A percentile compares a stretch with the other conserved stretches of the same genome.
Evolutionary conservation across 2,329 filamentous ascomycete genomes (phyloP).

Genomic region (Xylaria sp.): DNA sequence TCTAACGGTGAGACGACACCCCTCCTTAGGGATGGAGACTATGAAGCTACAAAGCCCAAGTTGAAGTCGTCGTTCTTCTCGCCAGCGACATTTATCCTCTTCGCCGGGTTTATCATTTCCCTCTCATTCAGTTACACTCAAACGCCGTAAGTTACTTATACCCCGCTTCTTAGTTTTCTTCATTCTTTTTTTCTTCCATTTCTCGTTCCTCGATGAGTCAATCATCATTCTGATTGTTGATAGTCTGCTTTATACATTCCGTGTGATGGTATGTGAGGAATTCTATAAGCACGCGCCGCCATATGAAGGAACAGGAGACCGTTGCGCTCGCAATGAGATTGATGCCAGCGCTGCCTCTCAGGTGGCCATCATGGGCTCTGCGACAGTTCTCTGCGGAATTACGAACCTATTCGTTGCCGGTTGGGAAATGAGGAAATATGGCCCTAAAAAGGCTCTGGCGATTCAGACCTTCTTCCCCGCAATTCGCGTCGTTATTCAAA

Average conservation of each 20-base stretch:
- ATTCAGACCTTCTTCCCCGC: constrained; percentile 73
- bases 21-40: constrained; percentile 36
- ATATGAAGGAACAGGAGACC: constrained; percentile 59
- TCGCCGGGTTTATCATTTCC: constrained; percentile 42
- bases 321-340: constrained; percentile 69
- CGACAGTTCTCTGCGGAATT: constrained; percentile 73
- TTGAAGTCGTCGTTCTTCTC: constrained; percentile 31
- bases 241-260: constrained; percentile 71
- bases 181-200: neutral
- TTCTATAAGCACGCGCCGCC: constrained; percentile 70
- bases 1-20: constrained; percentile 41
- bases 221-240: constrained; percentile 1
- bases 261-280: constrained; percentile 75
- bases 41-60: constrained; percentile 19
- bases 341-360: constrained; percentile 70
- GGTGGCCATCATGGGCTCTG: constrained; percentile 70
- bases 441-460: constrained; percentile 69
- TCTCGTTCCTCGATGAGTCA: neutral
- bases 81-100: constrained; percentile 32
- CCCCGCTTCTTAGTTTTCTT: neutral
- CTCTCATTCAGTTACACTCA: constrained; percentile 44
- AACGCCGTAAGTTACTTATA: constrained; percentile 39
- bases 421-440: constrained; percentile 73
- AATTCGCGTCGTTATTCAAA: constrained; percentile 70
- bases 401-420: constrained; percentile 74